Evolutionary conservation across 768 basidiomycete genomes (phyloP), one percentile per base, ranked within the genome.

Genomic region (Tubosaeta sp.): DNA sequence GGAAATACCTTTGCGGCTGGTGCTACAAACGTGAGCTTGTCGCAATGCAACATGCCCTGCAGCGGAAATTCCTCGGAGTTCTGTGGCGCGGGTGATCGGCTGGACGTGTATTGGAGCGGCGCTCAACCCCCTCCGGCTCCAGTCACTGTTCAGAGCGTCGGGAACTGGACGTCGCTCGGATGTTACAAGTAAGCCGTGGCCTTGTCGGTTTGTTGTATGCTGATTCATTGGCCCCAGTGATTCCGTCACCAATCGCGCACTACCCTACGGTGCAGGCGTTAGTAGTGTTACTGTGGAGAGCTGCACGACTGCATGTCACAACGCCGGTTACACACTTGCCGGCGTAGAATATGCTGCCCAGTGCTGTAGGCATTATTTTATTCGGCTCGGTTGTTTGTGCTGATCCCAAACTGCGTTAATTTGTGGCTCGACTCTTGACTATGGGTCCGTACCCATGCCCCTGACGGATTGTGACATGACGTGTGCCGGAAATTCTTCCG

Each of bases 101-200:
- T 88, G 13, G 83, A 82, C 58, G 64, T 88, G 5, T 89, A 81
- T 68, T 81, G 76, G 77, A 85, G 76, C 56, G 85, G 86, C 16
- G 66, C 67, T 29, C 50, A 72, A 12, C 82, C 86, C 26, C 81
- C 87, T 13, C 57, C 81, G 0, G 66, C 14, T 26, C 43, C 35
- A 17, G 56, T 70, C 16, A 80, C 78, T 22, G 75, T 78, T 0
- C 71, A 76, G 5, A 78, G 65, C 44, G 76, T 84, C 29, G 86
- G 85, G 5, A 71, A 77, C 27, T 90, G 88, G 87, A 63, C 70
- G 6, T 84, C 81, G 0, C 75, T 89, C 29, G 88, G 88, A n/a
- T 91, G 88, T 64, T 88, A 79, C 71, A 84, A 72, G 87, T 85
- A 59, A 53, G 74, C 9, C n/a, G 3, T 7, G 6, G 17, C 29